Evolutionary conservation across 179 eudicot species (phyloP), one percentile per base, ranked within the genome.

Genomic region (Amaranthus tricolor): DNA sequence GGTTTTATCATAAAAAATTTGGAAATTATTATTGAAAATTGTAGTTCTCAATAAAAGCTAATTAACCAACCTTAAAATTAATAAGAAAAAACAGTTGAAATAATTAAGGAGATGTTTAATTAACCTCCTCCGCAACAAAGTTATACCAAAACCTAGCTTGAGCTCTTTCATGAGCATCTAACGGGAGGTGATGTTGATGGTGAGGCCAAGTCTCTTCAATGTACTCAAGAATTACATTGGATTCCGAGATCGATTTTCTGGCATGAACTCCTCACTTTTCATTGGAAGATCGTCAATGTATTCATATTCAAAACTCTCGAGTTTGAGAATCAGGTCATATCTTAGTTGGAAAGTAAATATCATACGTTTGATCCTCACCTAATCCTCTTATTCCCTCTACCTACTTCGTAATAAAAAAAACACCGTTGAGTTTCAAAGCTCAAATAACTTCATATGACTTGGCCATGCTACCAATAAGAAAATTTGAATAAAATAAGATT

Each of bases 71-170:
- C 40, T 31, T 31, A 2, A 31, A 31, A 31, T 31, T 31, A 31
- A 4, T 31, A 31, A 31, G 40, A 31, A 31, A 31, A 31, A 31
- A 31, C 3, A 31, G 3, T 31, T 31, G 40, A 31, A 31, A 31
- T 4, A 31, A 31, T 31, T 31, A 24, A 2, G 31, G 31, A 24
- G 31, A 24, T 24, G 31, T 24, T 24, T 24, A 24, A 2, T 24
- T 6, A 55, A 71, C 74, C 53, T 44, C 57, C 43, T 71, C 74
- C 62, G 55, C 63, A 9, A 56, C 2, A 16, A 56, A 71, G 15
- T 71, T 71, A 15, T 5, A 9, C 74, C 74, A 71, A 71, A 71
- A 71, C 74, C 74, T 17, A 11, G 74, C 63, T 7, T 15, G 7
- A 7, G 74, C 63, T 52, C 74, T 71, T 9, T 71, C 44, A n/a